Base-by-base conservation (phyloP, 768 basidiomycete genomes). In the Psilocybe cubensis region DNA sequence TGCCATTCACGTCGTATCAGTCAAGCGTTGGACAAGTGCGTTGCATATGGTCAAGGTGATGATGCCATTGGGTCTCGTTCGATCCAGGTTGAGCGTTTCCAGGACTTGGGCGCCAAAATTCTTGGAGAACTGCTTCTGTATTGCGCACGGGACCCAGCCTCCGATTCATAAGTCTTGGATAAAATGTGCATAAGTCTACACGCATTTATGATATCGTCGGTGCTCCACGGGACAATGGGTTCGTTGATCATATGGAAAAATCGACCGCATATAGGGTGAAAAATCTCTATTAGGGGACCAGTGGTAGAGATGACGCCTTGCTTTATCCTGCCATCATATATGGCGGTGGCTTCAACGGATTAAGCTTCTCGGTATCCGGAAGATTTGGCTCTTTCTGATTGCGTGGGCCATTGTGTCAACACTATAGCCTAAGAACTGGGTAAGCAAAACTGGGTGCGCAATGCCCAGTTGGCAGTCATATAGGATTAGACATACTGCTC, bases 241-340 rank as follows among this genome's bases (percentile, higher is more conserved):
- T 68, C 33, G 59, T 67, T 47, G 12, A 64, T 5, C 7, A 51
- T 27, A 11, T 18, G 48, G 52, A 63, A 1, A 55, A 74, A 74
- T 25, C 46, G 42, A 17, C 63, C 60, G 24, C 74, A 74, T 24
- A 64, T 61, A 11, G 70, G 63, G 40, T 71, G 53, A 44, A 65
- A 70, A 14, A 70, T 57, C 52, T 68, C 61, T 42, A 69, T 65
- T 8, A 66, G 68, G 10, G 68, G 70, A 0, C 59, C 67, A 23
- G 54, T 56, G 29, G 40, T 62, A 6, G 52, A 20, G 12, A 29
- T 14, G 3, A 11, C 1, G 17, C 23, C 9, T 12, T 8, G 6
- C 28, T 25, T 25, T n/a, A 17, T 29, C 11, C 25, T 29, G 29
- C 55, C 56, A 27, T 63, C 61, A 25, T 62, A 56, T 12, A 63